Conservation (phyloP, 306 rosid species). For the Prunus kanzakura region DNA sequence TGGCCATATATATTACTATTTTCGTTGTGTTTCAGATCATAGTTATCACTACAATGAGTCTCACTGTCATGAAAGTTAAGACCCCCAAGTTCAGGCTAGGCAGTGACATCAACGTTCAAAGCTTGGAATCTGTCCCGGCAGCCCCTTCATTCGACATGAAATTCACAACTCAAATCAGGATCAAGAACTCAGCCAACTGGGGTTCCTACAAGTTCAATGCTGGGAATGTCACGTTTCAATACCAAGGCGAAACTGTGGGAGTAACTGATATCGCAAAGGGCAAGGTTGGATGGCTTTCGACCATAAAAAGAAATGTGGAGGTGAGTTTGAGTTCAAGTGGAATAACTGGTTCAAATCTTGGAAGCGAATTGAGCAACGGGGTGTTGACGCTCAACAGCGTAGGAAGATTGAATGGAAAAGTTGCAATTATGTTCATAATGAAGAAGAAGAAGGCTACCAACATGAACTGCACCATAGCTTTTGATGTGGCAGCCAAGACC, state of each 20-base stretch:
- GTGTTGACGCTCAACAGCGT: too few relatives aligned
- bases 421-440: too few relatives aligned
- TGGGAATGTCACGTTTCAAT: not conserved
- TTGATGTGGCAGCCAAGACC: not conserved
- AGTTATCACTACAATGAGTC: not conserved
- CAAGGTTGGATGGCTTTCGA: too few relatives aligned
- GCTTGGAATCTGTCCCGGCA: not conserved
- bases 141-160: not conserved
- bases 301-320: too few relatives aligned
- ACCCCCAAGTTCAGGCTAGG: not conserved
- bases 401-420: too few relatives aligned
- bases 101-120: not conserved
- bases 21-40: not conserved
- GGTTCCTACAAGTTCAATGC: constrained; percentile 8
- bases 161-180: constrained; percentile 3
- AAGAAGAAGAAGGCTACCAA: too few relatives aligned
- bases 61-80: not conserved
- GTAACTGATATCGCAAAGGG: too few relatives aligned
- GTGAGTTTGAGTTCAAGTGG: too few relatives aligned
- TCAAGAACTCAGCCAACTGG: constrained; percentile 11
- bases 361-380: too few relatives aligned
- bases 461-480: too few relatives aligned
- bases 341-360: too few relatives aligned
- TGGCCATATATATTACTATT: not conserved
- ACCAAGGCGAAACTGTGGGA: not conserved